phyloP scores from a whole-genome alignment of 1,139 yeast genomes.

The Magnusiomyces magnusii region DNA sequence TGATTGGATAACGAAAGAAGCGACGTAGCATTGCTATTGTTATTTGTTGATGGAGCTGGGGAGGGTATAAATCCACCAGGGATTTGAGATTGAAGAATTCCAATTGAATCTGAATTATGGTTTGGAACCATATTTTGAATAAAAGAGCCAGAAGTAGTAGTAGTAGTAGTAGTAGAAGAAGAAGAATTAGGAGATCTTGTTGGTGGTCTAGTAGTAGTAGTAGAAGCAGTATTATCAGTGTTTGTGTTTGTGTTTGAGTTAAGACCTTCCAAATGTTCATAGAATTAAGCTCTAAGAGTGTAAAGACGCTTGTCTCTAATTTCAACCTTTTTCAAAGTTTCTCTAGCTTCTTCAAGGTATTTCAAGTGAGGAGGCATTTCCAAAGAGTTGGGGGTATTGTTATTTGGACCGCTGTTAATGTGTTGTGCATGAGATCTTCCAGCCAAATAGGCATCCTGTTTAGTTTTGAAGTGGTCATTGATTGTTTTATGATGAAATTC shows the following conservation, averaged over 20 bases:
- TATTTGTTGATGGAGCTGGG: not conserved
- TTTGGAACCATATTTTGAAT: not conserved
- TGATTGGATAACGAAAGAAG: not conserved
- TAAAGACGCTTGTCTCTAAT: not conserved
- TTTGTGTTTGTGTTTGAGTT: too few relatives aligned
- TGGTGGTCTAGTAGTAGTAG: not conserved
- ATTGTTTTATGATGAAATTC: not conserved
- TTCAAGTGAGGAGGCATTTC: not conserved
- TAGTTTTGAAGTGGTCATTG: not conserved
- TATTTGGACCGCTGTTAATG: not conserved
- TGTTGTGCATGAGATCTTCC: not conserved
- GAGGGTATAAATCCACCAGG: not conserved
- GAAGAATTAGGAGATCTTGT: too few relatives aligned
- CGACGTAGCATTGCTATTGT: not conserved
- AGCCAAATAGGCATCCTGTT: not conserved
- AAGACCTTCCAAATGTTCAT: not conserved
- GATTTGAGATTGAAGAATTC: not conserved
- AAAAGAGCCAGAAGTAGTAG: not conserved
- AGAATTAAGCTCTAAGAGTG: not conserved
- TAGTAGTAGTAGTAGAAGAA: too few relatives aligned
- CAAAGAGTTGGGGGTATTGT: not conserved
- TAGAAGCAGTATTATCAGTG: not conserved
- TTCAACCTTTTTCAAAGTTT: not conserved
- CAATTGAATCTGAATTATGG: not conserved
- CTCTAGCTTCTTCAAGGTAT: not conserved